Conservation (phyloP, 371 early-diverging fungal genomes). For the Mortierella sp. region DNA sequence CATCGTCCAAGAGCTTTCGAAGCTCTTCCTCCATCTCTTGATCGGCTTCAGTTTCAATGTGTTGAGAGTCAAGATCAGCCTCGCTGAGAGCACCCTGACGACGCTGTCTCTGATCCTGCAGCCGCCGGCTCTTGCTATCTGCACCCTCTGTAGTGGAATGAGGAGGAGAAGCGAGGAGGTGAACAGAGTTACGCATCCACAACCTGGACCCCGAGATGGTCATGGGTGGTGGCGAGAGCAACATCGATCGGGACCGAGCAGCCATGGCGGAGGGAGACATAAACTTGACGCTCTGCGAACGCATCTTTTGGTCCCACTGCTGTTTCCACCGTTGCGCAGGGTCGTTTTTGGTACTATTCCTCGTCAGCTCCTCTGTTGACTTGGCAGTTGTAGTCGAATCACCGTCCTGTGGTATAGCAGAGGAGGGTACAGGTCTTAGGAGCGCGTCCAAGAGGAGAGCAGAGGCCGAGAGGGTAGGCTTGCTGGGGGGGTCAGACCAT, state of each 20-base stretch:
- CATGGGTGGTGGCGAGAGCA: neutral
- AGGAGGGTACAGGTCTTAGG: neutral
- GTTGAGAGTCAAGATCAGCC: neutral
- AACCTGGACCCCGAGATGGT: neutral
- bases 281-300: neutral
- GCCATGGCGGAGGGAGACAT: neutral
- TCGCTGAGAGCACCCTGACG: neutral
- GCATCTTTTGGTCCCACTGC: neutral
- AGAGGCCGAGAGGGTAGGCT: slow-evolving; percentile 9
- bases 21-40: slow-evolving; percentile 19
- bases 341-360: neutral
- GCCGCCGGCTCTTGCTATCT: neutral
- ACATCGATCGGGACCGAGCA: neutral
- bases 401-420: neutral
- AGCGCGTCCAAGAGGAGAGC: neutral
- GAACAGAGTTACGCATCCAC: neutral
- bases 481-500: neutral
- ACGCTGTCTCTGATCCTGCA: neutral
- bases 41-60: neutral
- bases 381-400: neutral
- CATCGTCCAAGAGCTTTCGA: neutral
- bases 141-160: neutral
- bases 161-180: neutral
- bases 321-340: neutral
- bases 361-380: neutral